Evolutionary conservation across 192 early-diverging fungal genomes (phyloP), one percentile per base, ranked within the genome.

Genomic region (Backusella mclennaniae): DNA sequence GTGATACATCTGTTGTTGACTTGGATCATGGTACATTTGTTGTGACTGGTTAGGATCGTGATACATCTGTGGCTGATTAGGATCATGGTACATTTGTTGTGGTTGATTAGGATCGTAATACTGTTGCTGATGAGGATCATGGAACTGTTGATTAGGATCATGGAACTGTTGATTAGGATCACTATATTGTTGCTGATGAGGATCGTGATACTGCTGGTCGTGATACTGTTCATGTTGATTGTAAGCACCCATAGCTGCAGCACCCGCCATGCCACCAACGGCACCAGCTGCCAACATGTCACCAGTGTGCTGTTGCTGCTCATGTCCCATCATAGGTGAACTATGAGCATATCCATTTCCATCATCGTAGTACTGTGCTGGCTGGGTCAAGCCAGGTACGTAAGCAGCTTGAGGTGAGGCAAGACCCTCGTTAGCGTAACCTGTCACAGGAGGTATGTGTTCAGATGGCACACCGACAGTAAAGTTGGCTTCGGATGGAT

Each of bases 171-270:
- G 56, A 14, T 63, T 63, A 63, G 56, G 23, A 29, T 63, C 56
- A 63, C 14, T 9, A 0, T 63, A 63, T 63, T 63, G 56, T 63
- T 59, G 53, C n/a, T 59, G 53, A 12, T 59, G n/a, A 59, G 53
- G 53, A 59, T 59, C 53, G 1, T 59, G 53, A 59, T 59, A 59
- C 6, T 59, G 53, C 53, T 59, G 53, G 4, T 69, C 68, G 6
- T 69, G 68, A 41, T 69, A 69, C 26, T 70, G 69, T 44, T 70
- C 35, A 39, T 69, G 67, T 3, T 70, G 69, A 6, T 70, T 66
- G 14, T 35, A 68, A 33, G 67, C 29, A 33, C 35, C 35, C 14
- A 68, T 68, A 0, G 14, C 35, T 33, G 29, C 35, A n/a, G 29
- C 67, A 36, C 35, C 33, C 2, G 9, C 23, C 9, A 63, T 4